Conservation (phyloP, 257 asterid species). For the Paraleonurus japonicus region DNA sequence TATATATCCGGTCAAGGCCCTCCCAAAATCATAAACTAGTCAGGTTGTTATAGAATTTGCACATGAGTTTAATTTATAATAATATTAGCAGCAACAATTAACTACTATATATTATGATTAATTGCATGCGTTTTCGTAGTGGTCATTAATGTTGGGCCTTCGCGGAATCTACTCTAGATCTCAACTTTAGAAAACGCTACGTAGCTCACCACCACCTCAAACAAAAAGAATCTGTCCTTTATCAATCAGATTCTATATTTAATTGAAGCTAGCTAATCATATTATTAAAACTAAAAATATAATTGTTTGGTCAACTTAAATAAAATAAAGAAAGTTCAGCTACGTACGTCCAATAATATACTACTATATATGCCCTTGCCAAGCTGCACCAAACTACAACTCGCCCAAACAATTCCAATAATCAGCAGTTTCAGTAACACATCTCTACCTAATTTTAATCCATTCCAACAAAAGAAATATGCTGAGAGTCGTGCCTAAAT, state of each 20-base stretch:
- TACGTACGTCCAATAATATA: too few species aligned
- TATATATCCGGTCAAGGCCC: too few species aligned
- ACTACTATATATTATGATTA: too few species aligned
- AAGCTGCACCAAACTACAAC: background rate
- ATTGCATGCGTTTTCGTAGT: background rate
- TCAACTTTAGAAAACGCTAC: background rate
- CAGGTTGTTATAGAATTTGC: too few species aligned
- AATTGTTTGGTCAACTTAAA: background rate
- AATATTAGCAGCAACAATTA: too few species aligned
- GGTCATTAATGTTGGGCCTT: background rate
- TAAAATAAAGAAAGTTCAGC: background rate
- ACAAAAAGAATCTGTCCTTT: background rate
- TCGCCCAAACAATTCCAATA: background rate
- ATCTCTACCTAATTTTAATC: background rate
- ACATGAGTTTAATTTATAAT: too few species aligned
- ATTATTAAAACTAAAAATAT: background rate
- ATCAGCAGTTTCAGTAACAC: background rate
- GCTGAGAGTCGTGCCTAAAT: conserved; percentile 22
- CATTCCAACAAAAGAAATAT: background rate
- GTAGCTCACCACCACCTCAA: background rate
- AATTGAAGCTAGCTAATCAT: background rate
- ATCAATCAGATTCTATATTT: background rate
- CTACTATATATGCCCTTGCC: background rate
- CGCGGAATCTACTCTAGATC: background rate
- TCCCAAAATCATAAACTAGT: too few species aligned